A percentile compares a stretch with the other conserved stretches of the same genome.
phyloP scores from a whole-genome alignment of 2,329 filamentous ascomycete genomes.

The Madurella fahalii region DNA sequence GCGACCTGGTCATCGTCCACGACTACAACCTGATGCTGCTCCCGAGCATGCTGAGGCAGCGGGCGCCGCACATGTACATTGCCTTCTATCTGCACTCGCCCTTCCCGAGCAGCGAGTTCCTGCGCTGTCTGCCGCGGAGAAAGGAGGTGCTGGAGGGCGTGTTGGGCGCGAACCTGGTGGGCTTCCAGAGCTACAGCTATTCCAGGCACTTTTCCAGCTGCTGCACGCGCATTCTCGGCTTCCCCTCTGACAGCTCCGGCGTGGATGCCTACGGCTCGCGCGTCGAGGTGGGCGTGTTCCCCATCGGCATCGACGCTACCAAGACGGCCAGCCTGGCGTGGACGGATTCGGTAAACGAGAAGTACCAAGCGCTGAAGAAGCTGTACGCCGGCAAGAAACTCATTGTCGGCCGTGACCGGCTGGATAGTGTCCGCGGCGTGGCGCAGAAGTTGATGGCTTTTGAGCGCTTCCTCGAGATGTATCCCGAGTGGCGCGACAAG shows the following conservation, averaged over 20 bases:
- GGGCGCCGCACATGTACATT: constrained; percentile 84
- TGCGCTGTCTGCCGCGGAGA: constrained; percentile 79
- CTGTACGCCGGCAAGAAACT: constrained; percentile 89
- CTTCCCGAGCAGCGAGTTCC: constrained; percentile 93
- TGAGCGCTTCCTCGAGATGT: constrained; percentile 83
- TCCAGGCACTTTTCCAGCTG: constrained; percentile 92
- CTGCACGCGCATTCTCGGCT: constrained; percentile 86
- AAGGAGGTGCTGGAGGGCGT: constrained; percentile 90
- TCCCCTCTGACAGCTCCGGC: constrained; percentile 77
- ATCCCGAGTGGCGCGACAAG: constrained; percentile 87
- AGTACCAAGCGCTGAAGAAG: constrained; percentile 68
- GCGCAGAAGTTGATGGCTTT: constrained; percentile 96
- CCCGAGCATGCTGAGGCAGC: constrained; percentile 81
- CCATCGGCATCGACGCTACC: constrained; percentile 88
- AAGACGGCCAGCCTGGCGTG: constrained; percentile 74
- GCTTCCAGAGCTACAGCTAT: constrained; percentile 94
- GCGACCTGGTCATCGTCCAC: constrained; percentile 88
- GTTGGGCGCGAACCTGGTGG: constrained; percentile 85
- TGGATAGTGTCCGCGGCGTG: constrained; percentile 89
- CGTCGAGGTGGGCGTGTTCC: constrained; percentile 88
- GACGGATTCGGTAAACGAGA: constrained; percentile 62
- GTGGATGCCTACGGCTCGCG: constrained; percentile 86
- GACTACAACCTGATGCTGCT: constrained; percentile 92
- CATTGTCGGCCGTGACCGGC: constrained; percentile 88
- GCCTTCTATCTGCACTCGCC: constrained; percentile 92